Evolutionary conservation across 2,329 filamentous ascomycete species (phyloP).

Genomic region (Mariannaea elegans): DNA sequence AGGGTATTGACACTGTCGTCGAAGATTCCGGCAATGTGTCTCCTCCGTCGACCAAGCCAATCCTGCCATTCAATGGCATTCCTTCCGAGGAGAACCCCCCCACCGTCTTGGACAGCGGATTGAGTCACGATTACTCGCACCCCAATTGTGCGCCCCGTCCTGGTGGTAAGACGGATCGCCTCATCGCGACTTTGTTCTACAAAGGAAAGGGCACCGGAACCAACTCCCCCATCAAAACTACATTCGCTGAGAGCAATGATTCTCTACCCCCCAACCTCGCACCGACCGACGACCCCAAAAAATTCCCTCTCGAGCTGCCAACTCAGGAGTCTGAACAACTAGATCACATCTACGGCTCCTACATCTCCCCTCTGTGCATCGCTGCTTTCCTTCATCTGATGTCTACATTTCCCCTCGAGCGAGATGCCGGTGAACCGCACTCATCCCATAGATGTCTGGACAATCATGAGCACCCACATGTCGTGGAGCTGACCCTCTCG

Average conservation of each 20-base stretch:
- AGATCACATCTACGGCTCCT: conserved; percentile 72
- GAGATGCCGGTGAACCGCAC: conserved; percentile 60
- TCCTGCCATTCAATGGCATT: conserved; percentile 66
- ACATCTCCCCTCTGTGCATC: conserved; percentile 71
- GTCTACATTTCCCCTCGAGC: conserved; percentile 66
- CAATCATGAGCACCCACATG: conserved; percentile 64
- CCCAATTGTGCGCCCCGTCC: conserved; percentile 66
- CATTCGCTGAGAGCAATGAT: conserved; percentile 45
- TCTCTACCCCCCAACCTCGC: conserved; percentile 62
- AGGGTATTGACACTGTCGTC: conserved; percentile 72
- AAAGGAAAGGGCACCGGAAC: conserved; percentile 48
- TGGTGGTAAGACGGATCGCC: conserved; percentile 58
- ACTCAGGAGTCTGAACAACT: conserved; percentile 64
- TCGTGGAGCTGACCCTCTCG: conserved; percentile 73
- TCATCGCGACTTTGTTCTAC: conserved; percentile 73
- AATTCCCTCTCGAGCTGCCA: conserved; percentile 68
- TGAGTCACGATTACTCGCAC: conserved; percentile 70
- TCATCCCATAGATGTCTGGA: conserved; percentile 74
- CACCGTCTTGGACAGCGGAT: conserved; percentile 68
- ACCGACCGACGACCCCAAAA: conserved; percentile 65
- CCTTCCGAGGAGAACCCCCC: conserved; percentile 67
- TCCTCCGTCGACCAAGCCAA: conserved; percentile 50
- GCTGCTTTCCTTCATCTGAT: conserved; percentile 73
- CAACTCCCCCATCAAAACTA: conserved; percentile 43
- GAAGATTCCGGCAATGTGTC: conserved; percentile 58